Percentiles rank a stretch among this genome's conserved stretches.
phyloP scores from a whole-genome alignment of 208 protist genomes.

The Phytomonas francai region DNA sequence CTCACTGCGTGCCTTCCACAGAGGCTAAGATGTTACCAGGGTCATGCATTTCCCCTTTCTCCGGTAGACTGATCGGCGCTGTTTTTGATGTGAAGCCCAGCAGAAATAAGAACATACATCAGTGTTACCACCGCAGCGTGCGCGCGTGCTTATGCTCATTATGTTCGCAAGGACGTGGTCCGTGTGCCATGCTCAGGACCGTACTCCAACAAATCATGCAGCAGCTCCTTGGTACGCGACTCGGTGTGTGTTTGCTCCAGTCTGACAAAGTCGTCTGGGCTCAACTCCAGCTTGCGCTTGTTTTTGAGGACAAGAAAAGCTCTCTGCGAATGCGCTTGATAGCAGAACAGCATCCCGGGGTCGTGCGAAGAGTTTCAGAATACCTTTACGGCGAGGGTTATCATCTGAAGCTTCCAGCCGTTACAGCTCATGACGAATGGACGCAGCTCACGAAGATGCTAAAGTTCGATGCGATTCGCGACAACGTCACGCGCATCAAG shows the following conservation, averaged over 20 bases:
- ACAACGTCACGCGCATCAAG: conserved; percentile 79
- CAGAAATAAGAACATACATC: background rate
- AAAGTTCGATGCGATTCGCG: conserved; percentile 78
- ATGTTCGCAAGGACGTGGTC: conserved; percentile 2
- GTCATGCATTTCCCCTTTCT: conserved; percentile 12
- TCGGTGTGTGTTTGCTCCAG: conserved; percentile 54
- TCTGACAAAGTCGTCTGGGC: conserved; percentile 52
- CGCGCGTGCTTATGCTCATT: background rate
- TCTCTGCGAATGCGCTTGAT: conserved; percentile 68
- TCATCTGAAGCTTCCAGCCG: conserved; percentile 58
- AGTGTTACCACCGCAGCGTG: background rate
- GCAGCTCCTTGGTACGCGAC: conserved; percentile 20
- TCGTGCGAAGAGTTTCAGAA: conserved; percentile 43
- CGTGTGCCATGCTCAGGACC: background rate
- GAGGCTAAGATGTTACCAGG: conserved; percentile 8
- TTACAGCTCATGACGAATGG: conserved; percentile 78
- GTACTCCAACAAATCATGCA: background rate
- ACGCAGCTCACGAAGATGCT: conserved; percentile 45
- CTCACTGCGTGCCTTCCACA: background rate
- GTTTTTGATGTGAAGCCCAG: background rate
- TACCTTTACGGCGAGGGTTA: conserved; percentile 83
- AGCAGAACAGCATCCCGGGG: conserved; percentile 46
- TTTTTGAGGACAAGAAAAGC: conserved; percentile 76
- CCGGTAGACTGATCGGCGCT: background rate
- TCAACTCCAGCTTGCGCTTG: conserved; percentile 55